A percentile compares a stretch with the other conserved stretches of the same genome.
These are phyloP conservation scores for Stagonosporopsis cucurbitacearum DNA, from an alignment of 2,329 filamentous ascomycete species.

Conservation along the genomic window DNA sequence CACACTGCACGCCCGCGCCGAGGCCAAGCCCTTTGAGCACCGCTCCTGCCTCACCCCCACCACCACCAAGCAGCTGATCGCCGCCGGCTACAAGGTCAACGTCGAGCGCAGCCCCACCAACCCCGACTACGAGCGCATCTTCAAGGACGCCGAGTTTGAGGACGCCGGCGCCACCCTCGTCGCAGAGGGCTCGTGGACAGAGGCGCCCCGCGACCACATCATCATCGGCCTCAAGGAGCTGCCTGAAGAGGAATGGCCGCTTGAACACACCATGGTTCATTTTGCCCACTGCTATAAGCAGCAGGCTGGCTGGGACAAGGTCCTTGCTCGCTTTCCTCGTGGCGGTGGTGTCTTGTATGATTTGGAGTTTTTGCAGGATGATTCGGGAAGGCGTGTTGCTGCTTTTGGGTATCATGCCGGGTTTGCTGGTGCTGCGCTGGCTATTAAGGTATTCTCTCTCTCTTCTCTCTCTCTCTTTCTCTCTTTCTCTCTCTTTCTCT, in stretches of 20 bases:
- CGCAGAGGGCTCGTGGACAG: slow-evolving; percentile 48
- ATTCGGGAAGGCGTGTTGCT: slow-evolving; percentile 72
- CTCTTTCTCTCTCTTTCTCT: too few relatives aligned
- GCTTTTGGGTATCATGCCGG: slow-evolving; percentile 66
- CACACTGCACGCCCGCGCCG: slow-evolving; percentile 51
- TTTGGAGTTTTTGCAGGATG: slow-evolving; percentile 83
- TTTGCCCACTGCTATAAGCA: slow-evolving; percentile 54
- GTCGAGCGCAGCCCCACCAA: slow-evolving; percentile 50
- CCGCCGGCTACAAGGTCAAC: slow-evolving; percentile 49
- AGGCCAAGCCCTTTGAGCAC: slow-evolving; percentile 51
- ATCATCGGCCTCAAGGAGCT: slow-evolving; percentile 54
- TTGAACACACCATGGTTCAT: slow-evolving; percentile 51
- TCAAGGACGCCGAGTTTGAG: slow-evolving; percentile 51
- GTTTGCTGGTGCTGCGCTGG: slow-evolving; percentile 57
- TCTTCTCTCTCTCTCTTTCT: too few relatives aligned
- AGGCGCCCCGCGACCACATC: slow-evolving; percentile 47
- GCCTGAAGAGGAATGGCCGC: slow-evolving; percentile 47
- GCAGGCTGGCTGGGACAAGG: slow-evolving; percentile 69
- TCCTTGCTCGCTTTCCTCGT: slow-evolving; percentile 78
- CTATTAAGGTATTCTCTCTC: slow-evolving; percentile 45
- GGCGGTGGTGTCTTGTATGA: slow-evolving; percentile 82
- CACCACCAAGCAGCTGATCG: slow-evolving; percentile 50
- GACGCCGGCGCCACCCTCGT: slow-evolving; percentile 49
- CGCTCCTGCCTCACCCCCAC: slow-evolving; percentile 50
- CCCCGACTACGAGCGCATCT: slow-evolving; percentile 49